Percentiles rank a stretch among this genome's conserved stretches.
These are phyloP conservation scores for Apiosordaria backusii DNA, from an alignment of 495 filamentous ascomycete genomes.

Conservation along the genomic window DNA sequence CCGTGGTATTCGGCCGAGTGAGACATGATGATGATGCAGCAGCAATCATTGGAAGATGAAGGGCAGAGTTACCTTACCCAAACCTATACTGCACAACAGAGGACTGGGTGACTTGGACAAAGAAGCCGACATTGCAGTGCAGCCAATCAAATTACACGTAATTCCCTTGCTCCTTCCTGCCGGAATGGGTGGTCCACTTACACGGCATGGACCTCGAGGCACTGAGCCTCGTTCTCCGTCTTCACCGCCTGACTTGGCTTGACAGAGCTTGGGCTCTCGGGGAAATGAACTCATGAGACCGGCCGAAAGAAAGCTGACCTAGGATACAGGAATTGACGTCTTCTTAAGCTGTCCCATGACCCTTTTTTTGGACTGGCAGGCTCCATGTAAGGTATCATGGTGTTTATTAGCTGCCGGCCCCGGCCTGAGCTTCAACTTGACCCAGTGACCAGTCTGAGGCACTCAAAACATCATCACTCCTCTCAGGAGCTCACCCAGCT, in stretches of 20 bases:
- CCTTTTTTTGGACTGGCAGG: background rate
- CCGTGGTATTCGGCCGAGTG: background rate
- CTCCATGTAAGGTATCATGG: background rate
- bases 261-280: background rate
- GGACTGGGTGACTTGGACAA: background rate
- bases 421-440: background rate
- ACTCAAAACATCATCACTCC: background rate
- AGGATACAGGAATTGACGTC: background rate
- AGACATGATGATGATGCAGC: slow-evolving; percentile 2
- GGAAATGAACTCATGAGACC: background rate
- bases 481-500: background rate
- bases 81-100: background rate
- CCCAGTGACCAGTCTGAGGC: background rate
- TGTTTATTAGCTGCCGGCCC: background rate
- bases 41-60: background rate
- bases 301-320: background rate
- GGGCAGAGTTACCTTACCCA: too few relatives aligned
- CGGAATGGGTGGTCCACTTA: background rate
- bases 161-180: background rate
- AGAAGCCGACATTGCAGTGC: background rate
- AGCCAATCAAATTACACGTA: background rate
- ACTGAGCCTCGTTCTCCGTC: background rate
- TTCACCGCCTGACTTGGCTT: background rate
- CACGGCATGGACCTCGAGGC: background rate
- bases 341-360: background rate